Conservation (phyloP, 78 protist species). For the Polysphondylium violaceum region DNA sequence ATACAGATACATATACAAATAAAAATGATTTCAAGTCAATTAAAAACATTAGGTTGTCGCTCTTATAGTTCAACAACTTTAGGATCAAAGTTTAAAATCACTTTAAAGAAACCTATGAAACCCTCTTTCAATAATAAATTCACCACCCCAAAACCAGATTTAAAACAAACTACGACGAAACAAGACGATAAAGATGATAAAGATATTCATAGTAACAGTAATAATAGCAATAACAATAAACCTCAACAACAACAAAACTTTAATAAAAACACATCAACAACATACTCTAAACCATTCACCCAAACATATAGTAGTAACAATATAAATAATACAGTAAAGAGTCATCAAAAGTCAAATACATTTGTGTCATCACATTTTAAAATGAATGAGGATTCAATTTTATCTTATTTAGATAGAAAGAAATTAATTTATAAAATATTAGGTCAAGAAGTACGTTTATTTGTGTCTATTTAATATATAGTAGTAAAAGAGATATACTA, state of each 20-base stretch:
- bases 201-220: neutral
- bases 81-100: neutral
- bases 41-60: no score
- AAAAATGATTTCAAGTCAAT: no score
- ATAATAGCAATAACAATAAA: neutral
- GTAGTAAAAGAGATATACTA: neutral
- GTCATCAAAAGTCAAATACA: neutral
- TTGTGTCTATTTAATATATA: neutral
- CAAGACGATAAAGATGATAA: neutral
- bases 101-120: neutral
- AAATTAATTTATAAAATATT: conserved; percentile 4
- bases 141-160: neutral
- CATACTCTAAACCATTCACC: neutral
- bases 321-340: neutral
- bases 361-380: conserved; percentile 41
- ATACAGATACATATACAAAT: no score
- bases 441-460: conserved; percentile 37
- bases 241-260: neutral
- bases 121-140: neutral
- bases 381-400: conserved; percentile 23
- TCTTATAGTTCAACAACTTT: no score
- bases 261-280: neutral
- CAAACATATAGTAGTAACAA: neutral
- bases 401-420: conserved; percentile 46
- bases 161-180: neutral